A percentile compares a stretch with the other conserved stretches of the same genome.
Evolutionary conservation across 208 protist genomes (phyloP).

Genomic region (Zelonia costaricensis): DNA sequence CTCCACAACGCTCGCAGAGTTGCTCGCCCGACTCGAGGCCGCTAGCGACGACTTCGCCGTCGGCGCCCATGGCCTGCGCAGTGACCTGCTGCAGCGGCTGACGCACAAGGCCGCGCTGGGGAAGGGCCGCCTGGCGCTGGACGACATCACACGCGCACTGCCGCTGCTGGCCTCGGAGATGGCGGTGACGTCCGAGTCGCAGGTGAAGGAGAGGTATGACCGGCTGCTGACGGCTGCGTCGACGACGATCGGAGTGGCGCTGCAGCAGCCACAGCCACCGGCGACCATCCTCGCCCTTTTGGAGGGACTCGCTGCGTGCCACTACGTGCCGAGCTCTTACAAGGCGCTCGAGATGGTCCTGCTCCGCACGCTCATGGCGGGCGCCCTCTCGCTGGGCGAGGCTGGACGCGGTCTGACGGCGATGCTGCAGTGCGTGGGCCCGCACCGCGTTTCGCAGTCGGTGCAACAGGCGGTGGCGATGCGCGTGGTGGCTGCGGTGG

Average conservation of each 20-base stretch:
- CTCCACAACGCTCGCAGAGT: slow-evolving; percentile 50
- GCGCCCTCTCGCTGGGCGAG: slow-evolving; percentile 27
- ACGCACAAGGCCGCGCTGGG: slow-evolving; percentile 53
- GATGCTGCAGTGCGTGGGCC: slow-evolving; percentile 39
- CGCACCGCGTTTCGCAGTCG: slow-evolving; percentile 35
- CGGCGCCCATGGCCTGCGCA: slow-evolving; percentile 28
- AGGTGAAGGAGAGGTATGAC: slow-evolving; percentile 33
- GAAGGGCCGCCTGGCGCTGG: slow-evolving; percentile 40
- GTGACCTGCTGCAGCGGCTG: slow-evolving; percentile 73
- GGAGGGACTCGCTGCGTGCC: slow-evolving; percentile 68
- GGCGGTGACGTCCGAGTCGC: slow-evolving; percentile 11
- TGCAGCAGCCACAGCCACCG: slow-evolving; percentile 35
- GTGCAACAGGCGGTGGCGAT: slow-evolving; percentile 50
- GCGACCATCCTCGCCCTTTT: slow-evolving; percentile 40
- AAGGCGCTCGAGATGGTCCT: slow-evolving; percentile 70
- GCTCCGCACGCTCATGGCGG: slow-evolving; percentile 40
- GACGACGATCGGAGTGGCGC: slow-evolving; percentile 51
- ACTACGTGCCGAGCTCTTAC: slow-evolving; percentile 51
- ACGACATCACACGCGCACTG: slow-evolving; percentile 62
- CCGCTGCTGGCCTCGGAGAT: slow-evolving; percentile 49
- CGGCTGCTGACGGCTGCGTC: slow-evolving; percentile 49
- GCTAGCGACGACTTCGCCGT: slow-evolving; percentile 3
- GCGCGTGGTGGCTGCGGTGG: slow-evolving; percentile 20
- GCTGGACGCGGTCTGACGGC: slow-evolving; percentile 37
- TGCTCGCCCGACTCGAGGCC: slow-evolving; percentile 55